Evolutionary conservation across 176 grass and related monocot genomes (phyloP), one percentile per base, ranked within the genome.

Genomic region (Canna indica): DNA sequence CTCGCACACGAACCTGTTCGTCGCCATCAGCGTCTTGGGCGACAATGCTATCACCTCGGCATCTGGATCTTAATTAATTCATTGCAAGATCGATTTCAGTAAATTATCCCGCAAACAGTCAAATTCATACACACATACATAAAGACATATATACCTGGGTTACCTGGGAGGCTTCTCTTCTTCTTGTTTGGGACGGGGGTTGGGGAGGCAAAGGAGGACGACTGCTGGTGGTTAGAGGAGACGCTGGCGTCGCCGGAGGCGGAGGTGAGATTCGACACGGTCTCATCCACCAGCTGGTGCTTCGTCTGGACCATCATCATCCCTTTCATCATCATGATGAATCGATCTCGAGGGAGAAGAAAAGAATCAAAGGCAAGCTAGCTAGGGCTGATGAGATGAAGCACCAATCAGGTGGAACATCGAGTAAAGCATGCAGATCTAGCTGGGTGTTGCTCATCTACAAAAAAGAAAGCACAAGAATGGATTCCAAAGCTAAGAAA

Each of bases 131-230:
- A n/a, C n/a, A n/a, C n/a, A n/a, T n/a, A n/a, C n/a, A n/a, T n/a
- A n/a, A n/a, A n/a, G n/a, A n/a, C n/a, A n/a, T n/a, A n/a, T n/a
- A 70, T 27, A 94, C 94, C 95, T 90, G 95, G 95, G 17, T 99
- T 99, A 41, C 94, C 95, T 0, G 95, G 94, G 53, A 93, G 89
- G 79, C 76, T 99, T 69, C 95, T 88, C 73, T 99, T 99, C 80
- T 84, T 99, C 95, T 99, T 99, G 10, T 80, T 56, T 0, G 86
- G 86, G 33, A 77, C 83, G 26, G 75, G 77, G 24, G 76, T 73
- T 0, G 83, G 75, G 76, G 76, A 79, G 81, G 81, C 83, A 16
- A 78, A 81, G n/a, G 83, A 86, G 48, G 28, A 85, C 41, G 69
- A 75, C 76, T 80, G 76, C 59, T n/a, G n/a, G n/a, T n/a, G n/a